Percentiles rank a stretch among this genome's conserved stretches.
Evolutionary conservation across 2,329 filamentous ascomycete species (phyloP).

Genomic region (Chaetomium strumarium): DNA sequence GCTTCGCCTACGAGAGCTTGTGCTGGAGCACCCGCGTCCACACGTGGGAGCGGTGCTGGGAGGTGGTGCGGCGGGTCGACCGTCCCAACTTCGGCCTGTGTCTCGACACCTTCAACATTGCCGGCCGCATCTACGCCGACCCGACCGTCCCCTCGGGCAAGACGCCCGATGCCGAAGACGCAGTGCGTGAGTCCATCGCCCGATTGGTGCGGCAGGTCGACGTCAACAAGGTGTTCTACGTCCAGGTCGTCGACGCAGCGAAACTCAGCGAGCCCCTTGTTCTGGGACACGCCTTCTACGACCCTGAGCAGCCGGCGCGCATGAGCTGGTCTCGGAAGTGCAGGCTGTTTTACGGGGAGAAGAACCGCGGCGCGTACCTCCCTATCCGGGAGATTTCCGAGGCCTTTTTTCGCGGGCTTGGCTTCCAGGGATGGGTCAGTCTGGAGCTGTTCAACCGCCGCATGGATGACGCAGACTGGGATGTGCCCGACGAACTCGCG

Average conservation of each 20-base stretch:
- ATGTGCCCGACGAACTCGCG: slow-evolving; percentile 47
- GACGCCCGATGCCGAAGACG: slow-evolving; percentile 48
- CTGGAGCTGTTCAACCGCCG: slow-evolving; percentile 63
- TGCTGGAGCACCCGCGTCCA: slow-evolving; percentile 66
- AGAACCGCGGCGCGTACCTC: slow-evolving; percentile 58
- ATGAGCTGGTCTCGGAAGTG: slow-evolving; percentile 81
- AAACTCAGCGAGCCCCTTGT: slow-evolving; percentile 52
- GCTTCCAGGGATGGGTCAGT: slow-evolving; percentile 64
- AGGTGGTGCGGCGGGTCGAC: slow-evolving; percentile 59
- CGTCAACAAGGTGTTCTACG: slow-evolving; percentile 62
- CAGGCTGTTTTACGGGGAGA: slow-evolving; percentile 60
- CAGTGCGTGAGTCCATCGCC: slow-evolving; percentile 48
- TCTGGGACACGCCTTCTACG: slow-evolving; percentile 52
- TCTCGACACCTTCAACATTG: slow-evolving; percentile 74
- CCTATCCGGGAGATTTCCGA: slow-evolving; percentile 56
- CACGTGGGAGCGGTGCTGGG: slow-evolving; percentile 68
- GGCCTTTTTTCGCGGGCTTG: slow-evolving; percentile 57
- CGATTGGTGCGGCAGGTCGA: slow-evolving; percentile 52
- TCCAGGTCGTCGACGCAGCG: slow-evolving; percentile 73
- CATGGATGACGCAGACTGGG: slow-evolving; percentile 45
- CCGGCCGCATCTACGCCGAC: slow-evolving; percentile 65
- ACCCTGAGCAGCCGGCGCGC: slow-evolving; percentile 50
- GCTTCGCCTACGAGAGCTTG: slow-evolving; percentile 69
- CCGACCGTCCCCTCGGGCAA: slow-evolving; percentile 49
- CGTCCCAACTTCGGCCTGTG: slow-evolving; percentile 69